Conservation (phyloP, 1,139 yeast species). For the Pichia kudriavzevii region DNA sequence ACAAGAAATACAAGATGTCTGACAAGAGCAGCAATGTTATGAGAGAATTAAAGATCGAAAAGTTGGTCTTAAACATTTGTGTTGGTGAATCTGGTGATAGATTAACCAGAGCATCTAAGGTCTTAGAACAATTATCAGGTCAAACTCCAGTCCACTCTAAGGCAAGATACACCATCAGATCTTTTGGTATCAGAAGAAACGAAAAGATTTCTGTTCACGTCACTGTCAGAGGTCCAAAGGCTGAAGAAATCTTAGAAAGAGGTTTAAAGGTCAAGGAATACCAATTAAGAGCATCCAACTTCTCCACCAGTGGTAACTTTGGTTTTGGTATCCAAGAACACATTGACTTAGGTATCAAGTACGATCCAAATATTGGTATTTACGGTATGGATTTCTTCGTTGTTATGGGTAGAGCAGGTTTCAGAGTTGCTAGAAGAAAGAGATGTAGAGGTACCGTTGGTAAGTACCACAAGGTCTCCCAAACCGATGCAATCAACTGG, state of each 20-base stretch:
- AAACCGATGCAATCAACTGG: constrained; percentile 96
- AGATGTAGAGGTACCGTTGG: constrained; percentile 87
- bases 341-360: constrained; percentile 99
- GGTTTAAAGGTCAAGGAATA: constrained; percentile 99
- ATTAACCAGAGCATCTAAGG: constrained; percentile 99
- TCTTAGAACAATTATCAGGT: constrained; percentile 99
- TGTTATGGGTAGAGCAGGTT: constrained; percentile 99
- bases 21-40: constrained; percentile 54
- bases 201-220: constrained; percentile 99
- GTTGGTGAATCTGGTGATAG: constrained; percentile 99
- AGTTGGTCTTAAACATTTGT: constrained; percentile 98
- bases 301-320: constrained; percentile 98
- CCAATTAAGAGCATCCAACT: constrained; percentile 90
- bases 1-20: constrained; percentile 12
- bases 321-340: constrained; percentile 99
- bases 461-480: constrained; percentile 84
- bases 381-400: constrained; percentile 99
- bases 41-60: constrained; percentile 99
- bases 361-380: constrained; percentile 99
- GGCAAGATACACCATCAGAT: constrained; percentile 99
- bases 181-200: constrained; percentile 99
- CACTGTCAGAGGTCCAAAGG: constrained; percentile 99
- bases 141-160: constrained; percentile 99
- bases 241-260: constrained; percentile 99
- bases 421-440: constrained; percentile 99